These are phyloP conservation scores for Thalassiosira hispida DNA, from an alignment of 352 stramenopile genomes.

Conservation along the genomic window DNA sequence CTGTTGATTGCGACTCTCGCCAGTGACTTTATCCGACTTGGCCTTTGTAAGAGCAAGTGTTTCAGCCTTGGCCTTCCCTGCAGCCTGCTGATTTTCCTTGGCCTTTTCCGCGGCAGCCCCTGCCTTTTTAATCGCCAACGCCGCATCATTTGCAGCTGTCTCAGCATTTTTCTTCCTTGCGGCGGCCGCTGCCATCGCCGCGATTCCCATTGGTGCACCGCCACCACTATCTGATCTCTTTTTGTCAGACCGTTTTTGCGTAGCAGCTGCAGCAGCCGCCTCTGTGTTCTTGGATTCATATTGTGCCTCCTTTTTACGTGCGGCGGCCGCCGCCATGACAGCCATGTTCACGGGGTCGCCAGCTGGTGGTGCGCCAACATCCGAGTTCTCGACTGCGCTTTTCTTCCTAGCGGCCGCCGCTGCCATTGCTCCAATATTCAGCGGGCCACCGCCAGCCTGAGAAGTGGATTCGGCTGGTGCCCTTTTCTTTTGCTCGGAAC, in stretches of 20 bases:
- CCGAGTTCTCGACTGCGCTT: background rate
- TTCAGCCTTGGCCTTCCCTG: too few relatives aligned
- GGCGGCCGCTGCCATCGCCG: slow-evolving; percentile 44
- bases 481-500: background rate
- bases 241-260: background rate
- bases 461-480: background rate
- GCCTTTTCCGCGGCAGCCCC: too few relatives aligned
- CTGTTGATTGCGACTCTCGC: background rate
- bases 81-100: too few relatives aligned
- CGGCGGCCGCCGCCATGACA: background rate
- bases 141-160: background rate
- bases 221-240: background rate
- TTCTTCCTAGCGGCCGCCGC: background rate
- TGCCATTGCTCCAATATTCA: slow-evolving; percentile 14
- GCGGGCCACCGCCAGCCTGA: background rate
- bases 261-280: background rate
- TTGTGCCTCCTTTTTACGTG: background rate
- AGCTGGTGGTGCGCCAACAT: too few relatives aligned
- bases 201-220: slow-evolving; percentile 30
- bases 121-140: too few relatives aligned
- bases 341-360: background rate
- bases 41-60: too few relatives aligned
- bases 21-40: background rate
- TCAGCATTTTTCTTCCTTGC: slow-evolving; percentile 35
- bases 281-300: slow-evolving; percentile 4